Evolutionary conservation across 139 green algal genomes (phyloP).

Genomic region (Nannochloris sp.): DNA sequence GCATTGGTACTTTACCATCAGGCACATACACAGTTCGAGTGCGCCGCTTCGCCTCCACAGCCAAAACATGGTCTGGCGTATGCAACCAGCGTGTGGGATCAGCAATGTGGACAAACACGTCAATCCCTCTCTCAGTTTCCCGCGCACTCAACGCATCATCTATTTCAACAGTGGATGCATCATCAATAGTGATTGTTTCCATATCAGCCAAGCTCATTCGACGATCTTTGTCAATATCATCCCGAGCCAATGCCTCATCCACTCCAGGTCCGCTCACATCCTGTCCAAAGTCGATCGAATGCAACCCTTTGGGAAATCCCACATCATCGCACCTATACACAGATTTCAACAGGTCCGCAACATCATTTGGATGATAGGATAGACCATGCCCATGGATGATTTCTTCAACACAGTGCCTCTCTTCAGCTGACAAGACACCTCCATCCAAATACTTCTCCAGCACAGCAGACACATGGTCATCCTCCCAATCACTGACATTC

Average conservation of each 20-base stretch:
- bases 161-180: constrained; percentile 64
- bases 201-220: constrained; percentile 54
- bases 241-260: constrained; percentile 27
- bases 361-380: too few species aligned
- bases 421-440: too few species aligned
- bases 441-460: too few species aligned
- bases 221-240: too few species aligned
- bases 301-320: too few species aligned
- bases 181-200: constrained; percentile 68
- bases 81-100: constrained; percentile 61
- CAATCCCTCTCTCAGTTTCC: constrained; percentile 33
- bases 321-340: too few species aligned
- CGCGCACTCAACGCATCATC: constrained; percentile 72
- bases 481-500: too few species aligned
- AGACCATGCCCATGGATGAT: too few species aligned
- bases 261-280: constrained; percentile 22
- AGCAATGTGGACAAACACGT: constrained; percentile 87
- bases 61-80: constrained; percentile 27
- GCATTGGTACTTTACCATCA: constrained; percentile 70
- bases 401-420: too few species aligned
- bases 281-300: too few species aligned
- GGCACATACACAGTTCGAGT: constrained; percentile 73
- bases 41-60: constrained; percentile 44
- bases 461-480: too few species aligned
- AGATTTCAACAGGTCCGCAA: too few species aligned